phyloP scores from a whole-genome alignment of 2,329 filamentous ascomycete genomes.

The Alternaria arbusti region DNA sequence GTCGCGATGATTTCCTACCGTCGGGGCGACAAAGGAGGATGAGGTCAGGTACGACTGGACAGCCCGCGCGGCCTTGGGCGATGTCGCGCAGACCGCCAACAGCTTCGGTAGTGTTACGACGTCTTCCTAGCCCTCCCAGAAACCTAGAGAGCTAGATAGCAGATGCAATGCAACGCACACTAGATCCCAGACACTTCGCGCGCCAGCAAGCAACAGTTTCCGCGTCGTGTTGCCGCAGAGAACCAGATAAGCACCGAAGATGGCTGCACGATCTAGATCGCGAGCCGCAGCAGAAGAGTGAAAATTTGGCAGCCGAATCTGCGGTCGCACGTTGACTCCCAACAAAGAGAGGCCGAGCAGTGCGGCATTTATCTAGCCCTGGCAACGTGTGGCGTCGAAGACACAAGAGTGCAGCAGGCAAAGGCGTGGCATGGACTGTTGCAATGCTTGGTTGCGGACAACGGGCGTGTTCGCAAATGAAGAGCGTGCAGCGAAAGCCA shows the following conservation, averaged over 20 bases:
- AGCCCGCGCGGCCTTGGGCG: neutral
- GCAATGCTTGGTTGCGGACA: conserved; percentile 19
- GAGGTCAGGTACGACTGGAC: neutral
- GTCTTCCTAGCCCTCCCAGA: neutral
- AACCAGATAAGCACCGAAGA: neutral
- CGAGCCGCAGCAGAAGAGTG: neutral
- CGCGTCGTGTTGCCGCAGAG: neutral
- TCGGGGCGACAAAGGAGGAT: neutral
- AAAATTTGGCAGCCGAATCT: neutral
- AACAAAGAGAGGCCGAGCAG: neutral
- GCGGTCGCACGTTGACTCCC: neutral
- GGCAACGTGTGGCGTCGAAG: conserved; percentile 1
- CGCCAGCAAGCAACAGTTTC: neutral
- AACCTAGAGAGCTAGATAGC: neutral
- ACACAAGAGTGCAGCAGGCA: neutral
- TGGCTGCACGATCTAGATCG: neutral
- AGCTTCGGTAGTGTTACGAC: neutral
- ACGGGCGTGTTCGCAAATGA: conserved; percentile 16
- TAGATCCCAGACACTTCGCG: neutral
- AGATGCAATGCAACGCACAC: neutral
- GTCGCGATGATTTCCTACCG: neutral
- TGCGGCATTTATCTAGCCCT: neutral
- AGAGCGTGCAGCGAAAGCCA: conserved; percentile 18
- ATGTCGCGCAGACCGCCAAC: neutral
- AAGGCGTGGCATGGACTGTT: conserved; percentile 8